Base-by-base conservation (phyloP, 2,329 filamentous ascomycete species). In the Sphaceloma murrayae region DNA sequence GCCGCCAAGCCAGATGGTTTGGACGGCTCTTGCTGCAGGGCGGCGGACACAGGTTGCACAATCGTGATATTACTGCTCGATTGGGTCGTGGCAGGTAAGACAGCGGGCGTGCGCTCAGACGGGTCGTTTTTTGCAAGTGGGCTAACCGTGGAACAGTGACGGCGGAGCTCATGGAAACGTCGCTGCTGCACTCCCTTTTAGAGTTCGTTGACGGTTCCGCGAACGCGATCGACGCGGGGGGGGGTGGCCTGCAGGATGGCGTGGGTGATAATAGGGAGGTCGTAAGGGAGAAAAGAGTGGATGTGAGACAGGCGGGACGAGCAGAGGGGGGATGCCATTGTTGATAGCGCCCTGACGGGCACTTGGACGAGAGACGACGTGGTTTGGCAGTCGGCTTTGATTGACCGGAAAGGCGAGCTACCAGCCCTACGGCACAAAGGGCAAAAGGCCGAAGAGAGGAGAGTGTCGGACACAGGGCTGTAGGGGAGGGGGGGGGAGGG, bases 21-120 rank as follows among this genome's bases (percentile, higher is more conserved):
- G 36, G 27, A 40, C 24, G 27, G 22, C 24, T 29, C 36, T 40
- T 22, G 30, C 36, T 17, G 39, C 14, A 49, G 31, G 38, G 45
- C 27, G 29, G 38, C 24, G 38, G 30, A 34, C 33, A 34, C 44
- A 38, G 36, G 43, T 32, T n/a, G n/a, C n/a, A n/a, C n/a, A n/a
- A 43, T 29, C 9, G 43, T 40, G 32, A 33, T 14, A 32, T 32
- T 34, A 34, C 16, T 34, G 31, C 42, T 45, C 30, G 27, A 45
- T 45, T 34, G 18, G 42, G 42, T 36, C 29, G 42, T 45, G 42
- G 22, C 42, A 32, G 42, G 42, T 45, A 34, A 45, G 42, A 45
- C 42, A 49, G 47, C 47, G 31, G 39, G 46, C 36, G 29, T 27
- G 31, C 19, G 42, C 31, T 45, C 19, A 26, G 31, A 24, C 42